Evolutionary conservation across 495 filamentous ascomycete genomes (phyloP), one percentile per base, ranked within the genome.

Genomic region (Platismatia glauca): DNA sequence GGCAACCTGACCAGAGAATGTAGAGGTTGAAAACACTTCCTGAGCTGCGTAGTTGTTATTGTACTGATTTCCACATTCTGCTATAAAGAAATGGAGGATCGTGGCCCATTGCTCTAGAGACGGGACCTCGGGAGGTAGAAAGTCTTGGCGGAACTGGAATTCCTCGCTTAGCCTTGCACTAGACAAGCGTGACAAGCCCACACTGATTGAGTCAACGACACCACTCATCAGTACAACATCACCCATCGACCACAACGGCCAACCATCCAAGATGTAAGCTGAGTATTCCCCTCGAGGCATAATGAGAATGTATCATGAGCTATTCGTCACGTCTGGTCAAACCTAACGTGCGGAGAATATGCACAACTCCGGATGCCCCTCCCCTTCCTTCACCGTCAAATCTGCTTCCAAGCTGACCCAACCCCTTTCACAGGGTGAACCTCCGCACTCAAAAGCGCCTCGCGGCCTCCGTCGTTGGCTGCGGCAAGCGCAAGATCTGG

Each of bases 401-500:
- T 27, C 33, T 52, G 18, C 8, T 31, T 20, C 33, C 39, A 15
- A 39, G 55, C 61, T 63, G 34, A 63, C 39, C 22, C 22, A 37
- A 34, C 57, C 38, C 53, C 37, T n/a, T n/a, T 18, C 38, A 71
- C 76, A 98, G 94, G 95, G 92, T 97, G 86, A 98, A 97, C 78
- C 91, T 98, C 76, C 87, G 87, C 78, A 98, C 94, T 74, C 94
- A 99, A 85, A 99, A 99, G 87, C 93, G 95, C 81, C 93, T 98
- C 73, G 95, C 94, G 75, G 90, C 94, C 75, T 90, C 92, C 78
- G 94, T 98, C 74, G 87, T 93, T 76, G 91, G 91, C 82, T 94
- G 90, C 84, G 94, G 94, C 78, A 88, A 97, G 87, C 88, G 92
- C 85, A 97, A 97, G 88, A 94, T 99, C 83, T 99, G 94, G 94